Evolutionary conservation across 164 flowering plant genomes (phyloP), one percentile per base, ranked within the genome.

Genomic region (Cinnamomum micranthum): DNA sequence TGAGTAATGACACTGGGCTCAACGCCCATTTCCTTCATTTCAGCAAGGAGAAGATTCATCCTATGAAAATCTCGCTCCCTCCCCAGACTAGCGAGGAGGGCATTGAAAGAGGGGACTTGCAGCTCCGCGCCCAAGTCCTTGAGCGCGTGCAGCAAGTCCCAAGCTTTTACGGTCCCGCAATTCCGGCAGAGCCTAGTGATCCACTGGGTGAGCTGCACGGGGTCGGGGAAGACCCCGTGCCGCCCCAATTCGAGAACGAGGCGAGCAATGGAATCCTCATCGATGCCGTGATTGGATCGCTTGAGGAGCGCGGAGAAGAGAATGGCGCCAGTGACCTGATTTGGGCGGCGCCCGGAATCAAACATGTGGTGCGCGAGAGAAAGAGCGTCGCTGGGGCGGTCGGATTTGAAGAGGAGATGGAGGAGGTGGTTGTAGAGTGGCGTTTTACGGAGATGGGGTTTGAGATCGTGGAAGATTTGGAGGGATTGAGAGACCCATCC

Each of bases 11-110:
- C 84, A 84, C 73, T 73, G 0, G 96, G 97, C 33, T 75, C 70
- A 62, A 92, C 79, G 15, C 80, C 85, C 75, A 71, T 81, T 60
- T 90, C 88, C 82, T 88, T 85, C 99, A 93, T 95, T 84, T 88
- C 81, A 22, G 73, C 69, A 72, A 89, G 31, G 9, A 95, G 77
- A 69, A 73, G 69, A 67, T 86, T 87, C 91, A 93, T 88, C 80
- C 79, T 88, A 27, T 75, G 13, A 73, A 87, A 81, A 71, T 92
- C 84, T 15, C 67, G 15, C 0, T 64, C 78, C 72, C 80, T 77
- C 10, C 86, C 92, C 73, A 91, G 81, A 24, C 86, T 85, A 0
- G 86, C 79, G 81, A 95, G 82, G 33, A 95, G 85, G 0, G 92
- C 85, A 84, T 93, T 95, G 77, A 85, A 91, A 52, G 87, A 65